These are phyloP conservation scores for Ganoderma boninense DNA, from an alignment of 1,284 basidiomycete genomes.

Conservation along the genomic window DNA sequence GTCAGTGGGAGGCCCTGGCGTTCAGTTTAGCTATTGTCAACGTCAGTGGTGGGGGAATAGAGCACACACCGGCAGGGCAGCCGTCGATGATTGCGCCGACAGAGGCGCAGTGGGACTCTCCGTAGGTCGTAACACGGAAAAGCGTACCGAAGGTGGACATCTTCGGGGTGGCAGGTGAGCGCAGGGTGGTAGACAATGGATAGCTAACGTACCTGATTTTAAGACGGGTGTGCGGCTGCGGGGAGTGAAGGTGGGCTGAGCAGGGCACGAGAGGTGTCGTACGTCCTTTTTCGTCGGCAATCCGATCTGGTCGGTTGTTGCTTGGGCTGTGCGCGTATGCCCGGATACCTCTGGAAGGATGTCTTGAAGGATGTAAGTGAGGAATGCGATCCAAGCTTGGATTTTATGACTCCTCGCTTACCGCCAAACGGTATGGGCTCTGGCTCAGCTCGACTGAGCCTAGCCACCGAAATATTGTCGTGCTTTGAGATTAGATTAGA, in stretches of 20 bases:
- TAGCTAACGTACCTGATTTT: not conserved
- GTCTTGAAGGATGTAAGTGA: not conserved
- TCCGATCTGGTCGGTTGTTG: constrained; percentile 7
- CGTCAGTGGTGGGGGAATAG: constrained; percentile 11
- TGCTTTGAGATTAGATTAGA: constrained; percentile 13
- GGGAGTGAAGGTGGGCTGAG: not conserved
- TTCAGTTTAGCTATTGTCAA: not conserved
- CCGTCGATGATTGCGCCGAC: constrained; percentile 99
- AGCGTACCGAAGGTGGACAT: constrained; percentile 95
- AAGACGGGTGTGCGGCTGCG: not conserved
- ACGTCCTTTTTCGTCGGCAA: not conserved
- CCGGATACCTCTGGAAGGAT: not conserved
- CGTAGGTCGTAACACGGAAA: constrained; percentile 97
- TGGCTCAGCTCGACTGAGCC: not conserved
- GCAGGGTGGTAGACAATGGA: not conserved
- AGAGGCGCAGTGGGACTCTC: constrained; percentile 97
- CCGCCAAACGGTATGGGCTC: not conserved
- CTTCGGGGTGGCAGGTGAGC: constrained; percentile 2
- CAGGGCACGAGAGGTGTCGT: not conserved
- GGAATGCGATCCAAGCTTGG: not conserved
- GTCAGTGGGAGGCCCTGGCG: constrained; percentile 83
- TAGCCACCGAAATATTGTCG: not conserved
- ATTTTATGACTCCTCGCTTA: not conserved
- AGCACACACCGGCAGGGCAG: constrained; percentile 85
- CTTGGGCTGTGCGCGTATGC: not conserved